These are phyloP conservation scores for Penicillium herquei DNA, from an alignment of 495 filamentous ascomycete species.

Conservation along the genomic window DNA sequence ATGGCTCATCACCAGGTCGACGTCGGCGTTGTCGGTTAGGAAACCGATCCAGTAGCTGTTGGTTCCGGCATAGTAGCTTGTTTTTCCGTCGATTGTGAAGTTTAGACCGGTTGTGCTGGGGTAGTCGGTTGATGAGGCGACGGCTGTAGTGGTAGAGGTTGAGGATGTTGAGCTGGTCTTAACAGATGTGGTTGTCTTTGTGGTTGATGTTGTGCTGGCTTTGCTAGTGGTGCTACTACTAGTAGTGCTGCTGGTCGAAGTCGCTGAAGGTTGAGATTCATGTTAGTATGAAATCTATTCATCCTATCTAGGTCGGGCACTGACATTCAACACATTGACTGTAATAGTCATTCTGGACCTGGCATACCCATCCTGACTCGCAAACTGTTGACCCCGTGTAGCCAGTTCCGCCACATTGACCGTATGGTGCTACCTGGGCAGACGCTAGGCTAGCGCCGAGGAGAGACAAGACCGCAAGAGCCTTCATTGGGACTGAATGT, in stretches of 20 bases:
- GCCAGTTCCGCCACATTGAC: slow-evolving; percentile 35
- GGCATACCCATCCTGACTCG: slow-evolving; percentile 30
- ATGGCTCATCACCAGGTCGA: slow-evolving; percentile 56
- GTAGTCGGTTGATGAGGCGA: slow-evolving; percentile 33
- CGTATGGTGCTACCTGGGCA: slow-evolving; percentile 28
- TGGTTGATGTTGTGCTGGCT: neutral
- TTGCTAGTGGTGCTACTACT: neutral
- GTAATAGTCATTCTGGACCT: slow-evolving; percentile 36
- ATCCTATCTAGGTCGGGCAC: neutral
- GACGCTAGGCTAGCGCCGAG: slow-evolving; percentile 15
- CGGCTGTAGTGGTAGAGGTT: slow-evolving; percentile 5
- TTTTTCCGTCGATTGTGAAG: slow-evolving; percentile 62
- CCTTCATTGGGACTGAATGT: slow-evolving; percentile 1
- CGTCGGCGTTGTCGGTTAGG: slow-evolving; percentile 60
- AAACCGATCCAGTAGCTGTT: slow-evolving; percentile 77
- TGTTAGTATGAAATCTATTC: neutral
- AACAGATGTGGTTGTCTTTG: neutral
- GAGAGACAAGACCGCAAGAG: slow-evolving; percentile 14
- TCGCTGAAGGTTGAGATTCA: neutral
- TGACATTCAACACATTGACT: slow-evolving; percentile 35
- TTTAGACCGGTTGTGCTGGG: slow-evolving; percentile 51
- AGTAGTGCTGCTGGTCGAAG: neutral
- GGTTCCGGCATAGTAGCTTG: slow-evolving; percentile 63
- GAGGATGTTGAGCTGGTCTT: slow-evolving; percentile 12
- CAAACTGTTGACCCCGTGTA: slow-evolving; percentile 29